Evolutionary conservation across 768 basidiomycete genomes (phyloP).

Genomic region (Leccinum broughii): DNA sequence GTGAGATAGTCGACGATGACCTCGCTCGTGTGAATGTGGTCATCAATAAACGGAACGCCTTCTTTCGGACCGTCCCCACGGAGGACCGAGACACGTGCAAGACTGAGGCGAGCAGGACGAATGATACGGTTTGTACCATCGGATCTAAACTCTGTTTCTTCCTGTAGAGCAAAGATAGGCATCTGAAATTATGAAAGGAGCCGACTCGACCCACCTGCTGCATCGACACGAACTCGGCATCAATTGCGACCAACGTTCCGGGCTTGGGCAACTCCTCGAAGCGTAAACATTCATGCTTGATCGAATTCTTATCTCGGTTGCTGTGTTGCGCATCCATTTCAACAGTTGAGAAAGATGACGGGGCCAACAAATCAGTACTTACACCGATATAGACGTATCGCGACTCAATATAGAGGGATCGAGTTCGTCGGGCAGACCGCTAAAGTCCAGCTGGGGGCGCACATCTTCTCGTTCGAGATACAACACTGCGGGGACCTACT

Average conservation of each 20-base stretch:
- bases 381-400: constrained; percentile 90
- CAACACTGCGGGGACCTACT: constrained; percentile 83
- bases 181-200: background rate
- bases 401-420: constrained; percentile 76
- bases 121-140: constrained; percentile 94
- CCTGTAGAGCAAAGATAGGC: constrained; percentile 44
- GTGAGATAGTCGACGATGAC: constrained; percentile 95
- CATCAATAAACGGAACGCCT: constrained; percentile 93
- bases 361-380: constrained; percentile 25
- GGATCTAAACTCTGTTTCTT: constrained; percentile 93
- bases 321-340: constrained; percentile 38
- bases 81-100: constrained; percentile 93
- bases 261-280: constrained; percentile 78
- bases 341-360: background rate
- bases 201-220: constrained; percentile 62
- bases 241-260: constrained; percentile 90
- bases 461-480: constrained; percentile 80
- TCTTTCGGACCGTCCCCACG: constrained; percentile 80
- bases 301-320: constrained; percentile 67
- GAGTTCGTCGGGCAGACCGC: constrained; percentile 58
- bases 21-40: constrained; percentile 97
- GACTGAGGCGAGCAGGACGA: constrained; percentile 85
- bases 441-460: constrained; percentile 58
- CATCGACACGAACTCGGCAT: constrained; percentile 97
- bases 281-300: constrained; percentile 77